Conservation (phyloP, 805 yeast genomes). For the Candida rishiriensis region DNA sequence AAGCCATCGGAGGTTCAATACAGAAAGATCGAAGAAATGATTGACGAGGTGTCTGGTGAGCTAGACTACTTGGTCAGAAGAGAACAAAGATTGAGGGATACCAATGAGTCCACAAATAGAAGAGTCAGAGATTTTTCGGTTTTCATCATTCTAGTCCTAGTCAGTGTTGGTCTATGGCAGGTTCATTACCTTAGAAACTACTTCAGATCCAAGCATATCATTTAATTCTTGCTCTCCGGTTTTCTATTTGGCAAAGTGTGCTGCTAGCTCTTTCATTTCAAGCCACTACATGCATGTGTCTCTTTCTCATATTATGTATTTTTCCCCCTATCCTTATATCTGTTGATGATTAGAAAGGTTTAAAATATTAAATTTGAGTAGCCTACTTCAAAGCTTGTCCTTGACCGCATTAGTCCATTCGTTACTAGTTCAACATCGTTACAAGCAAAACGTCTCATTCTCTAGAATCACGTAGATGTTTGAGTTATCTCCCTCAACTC, state of each 20-base stretch:
- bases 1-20: constrained; percentile 90
- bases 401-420: too few species aligned
- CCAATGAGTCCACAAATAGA: constrained; percentile 92
- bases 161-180: constrained; percentile 89
- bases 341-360: background rate
- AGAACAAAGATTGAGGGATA: constrained; percentile 91
- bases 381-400: too few species aligned
- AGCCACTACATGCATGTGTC: background rate
- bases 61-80: constrained; percentile 79
- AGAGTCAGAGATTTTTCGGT: constrained; percentile 87
- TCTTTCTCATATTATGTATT: too few species aligned
- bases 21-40: constrained; percentile 79
- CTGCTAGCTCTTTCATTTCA: background rate
- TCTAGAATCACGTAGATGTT: background rate
- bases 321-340: background rate
- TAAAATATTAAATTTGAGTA: background rate
- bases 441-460: background rate
- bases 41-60: constrained; percentile 76
- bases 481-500: constrained; percentile 22
- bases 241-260: background rate
- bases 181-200: constrained; percentile 85
- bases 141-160: constrained; percentile 59
- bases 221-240: constrained; percentile 30
- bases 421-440: too few species aligned
- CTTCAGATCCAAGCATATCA: constrained; percentile 81